phyloP scores from a whole-genome alignment of 495 filamentous ascomycete species.

The Tuber umbilicatum region DNA sequence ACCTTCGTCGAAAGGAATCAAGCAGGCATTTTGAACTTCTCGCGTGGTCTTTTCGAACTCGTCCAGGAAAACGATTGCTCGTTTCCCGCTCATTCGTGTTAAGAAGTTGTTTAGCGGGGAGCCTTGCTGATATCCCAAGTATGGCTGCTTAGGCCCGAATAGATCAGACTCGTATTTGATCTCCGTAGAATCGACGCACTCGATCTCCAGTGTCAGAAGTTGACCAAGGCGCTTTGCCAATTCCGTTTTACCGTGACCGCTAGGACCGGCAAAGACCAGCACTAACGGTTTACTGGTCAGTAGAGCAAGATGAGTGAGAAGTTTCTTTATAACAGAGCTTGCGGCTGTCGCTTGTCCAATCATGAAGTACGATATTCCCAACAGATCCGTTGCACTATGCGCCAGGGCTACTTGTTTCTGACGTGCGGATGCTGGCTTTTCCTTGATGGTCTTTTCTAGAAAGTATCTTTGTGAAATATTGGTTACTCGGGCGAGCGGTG shows the following conservation, averaged over 20 bases:
- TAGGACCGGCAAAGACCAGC: constrained; percentile 48
- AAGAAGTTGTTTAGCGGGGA: constrained; percentile 53
- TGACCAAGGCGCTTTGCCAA: constrained; percentile 46
- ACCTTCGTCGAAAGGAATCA: constrained; percentile 49
- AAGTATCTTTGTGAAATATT: constrained; percentile 49
- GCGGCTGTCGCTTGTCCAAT: constrained; percentile 48
- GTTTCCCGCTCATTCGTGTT: constrained; percentile 43
- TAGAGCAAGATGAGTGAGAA: constrained; percentile 41
- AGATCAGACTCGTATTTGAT: constrained; percentile 45
- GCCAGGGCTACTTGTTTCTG: constrained; percentile 43
- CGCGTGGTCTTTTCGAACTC: constrained; percentile 54
- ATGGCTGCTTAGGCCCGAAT: constrained; percentile 47
- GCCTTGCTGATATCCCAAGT: constrained; percentile 43
- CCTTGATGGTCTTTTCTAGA: constrained; percentile 43
- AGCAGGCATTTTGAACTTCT: constrained; percentile 45
- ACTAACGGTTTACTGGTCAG: constrained; percentile 42
- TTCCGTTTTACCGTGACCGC: constrained; percentile 53
- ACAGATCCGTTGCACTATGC: constrained; percentile 41
- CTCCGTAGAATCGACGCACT: constrained; percentile 47
- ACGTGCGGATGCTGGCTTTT: constrained; percentile 35
- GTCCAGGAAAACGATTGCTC: constrained; percentile 52
- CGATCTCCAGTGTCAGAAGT: constrained; percentile 44
- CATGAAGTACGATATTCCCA: constrained; percentile 47
- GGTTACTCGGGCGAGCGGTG: constrained; percentile 40
- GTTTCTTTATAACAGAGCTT: constrained; percentile 38